Conservation (phyloP, 73 alveolate species). For the Symbiodinium natans region DNA sequence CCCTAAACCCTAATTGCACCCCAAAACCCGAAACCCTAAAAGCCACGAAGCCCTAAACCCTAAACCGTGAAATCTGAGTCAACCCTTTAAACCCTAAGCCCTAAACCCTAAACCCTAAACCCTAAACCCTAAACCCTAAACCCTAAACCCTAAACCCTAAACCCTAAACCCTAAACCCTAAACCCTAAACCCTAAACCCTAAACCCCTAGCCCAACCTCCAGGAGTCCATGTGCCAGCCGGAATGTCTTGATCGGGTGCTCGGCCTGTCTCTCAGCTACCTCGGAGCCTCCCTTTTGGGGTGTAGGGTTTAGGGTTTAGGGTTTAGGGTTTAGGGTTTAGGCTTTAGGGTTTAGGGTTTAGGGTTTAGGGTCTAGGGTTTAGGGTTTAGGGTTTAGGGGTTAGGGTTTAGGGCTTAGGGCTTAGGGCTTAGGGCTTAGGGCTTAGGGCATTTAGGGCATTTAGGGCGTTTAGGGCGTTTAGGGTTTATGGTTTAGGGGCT, state of each 20-base stretch:
- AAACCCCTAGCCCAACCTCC: background rate
- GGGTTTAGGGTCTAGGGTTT: background rate
- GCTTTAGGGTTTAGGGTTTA: background rate
- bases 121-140: too few relatives aligned
- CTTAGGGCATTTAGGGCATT: background rate
- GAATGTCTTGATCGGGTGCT: background rate
- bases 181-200: too few relatives aligned
- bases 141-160: too few relatives aligned
- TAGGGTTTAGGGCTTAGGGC: background rate
- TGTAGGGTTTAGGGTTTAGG: background rate
- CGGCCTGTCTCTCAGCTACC: background rate
- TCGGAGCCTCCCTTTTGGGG: too few relatives aligned
- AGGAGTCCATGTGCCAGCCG: constrained; percentile 1
- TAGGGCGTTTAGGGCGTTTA: background rate
- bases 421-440: background rate
- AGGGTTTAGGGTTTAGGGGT: background rate
- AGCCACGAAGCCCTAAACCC: too few relatives aligned
- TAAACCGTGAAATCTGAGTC: too few relatives aligned
- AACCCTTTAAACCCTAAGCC: too few relatives aligned
- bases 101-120: too few relatives aligned
- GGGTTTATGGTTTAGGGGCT: background rate
- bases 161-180: too few relatives aligned
- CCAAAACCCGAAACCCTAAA: too few relatives aligned
- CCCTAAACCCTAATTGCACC: too few relatives aligned
- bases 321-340: background rate